A percentile compares a stretch with the other conserved stretches of the same genome.
Conservation (phyloP, 1,284 basidiomycete species). For the Ganoderma lingzhi region DNA sequence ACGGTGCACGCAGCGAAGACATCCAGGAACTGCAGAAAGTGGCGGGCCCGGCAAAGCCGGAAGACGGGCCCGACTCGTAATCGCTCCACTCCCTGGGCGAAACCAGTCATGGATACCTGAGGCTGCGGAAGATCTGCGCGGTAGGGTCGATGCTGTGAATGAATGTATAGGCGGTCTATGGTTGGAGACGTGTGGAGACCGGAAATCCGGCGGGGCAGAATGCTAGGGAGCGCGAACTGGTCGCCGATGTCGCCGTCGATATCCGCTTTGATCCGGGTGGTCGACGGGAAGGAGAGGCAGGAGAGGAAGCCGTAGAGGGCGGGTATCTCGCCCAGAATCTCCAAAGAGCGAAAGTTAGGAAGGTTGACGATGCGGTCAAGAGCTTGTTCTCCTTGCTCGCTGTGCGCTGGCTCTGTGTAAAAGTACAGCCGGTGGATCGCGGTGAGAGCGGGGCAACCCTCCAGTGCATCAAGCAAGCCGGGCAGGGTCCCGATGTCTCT, state of each 20-base stretch:
- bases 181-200: not conserved
- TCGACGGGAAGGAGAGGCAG: not conserved
- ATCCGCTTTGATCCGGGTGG: rapidly evolving
- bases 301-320: not conserved
- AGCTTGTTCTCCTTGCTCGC: not conserved
- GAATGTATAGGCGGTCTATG: not conserved
- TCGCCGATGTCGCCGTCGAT: not conserved
- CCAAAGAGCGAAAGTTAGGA: not conserved
- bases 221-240: not conserved
- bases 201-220: not conserved
- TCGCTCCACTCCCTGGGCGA: not conserved
- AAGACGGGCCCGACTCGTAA: not conserved
- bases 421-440: not conserved
- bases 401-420: not conserved
- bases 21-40: not conserved
- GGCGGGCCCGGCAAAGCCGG: not conserved
- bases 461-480: not conserved
- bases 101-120: not conserved
- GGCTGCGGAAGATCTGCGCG: not conserved
- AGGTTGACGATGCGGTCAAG: not conserved
- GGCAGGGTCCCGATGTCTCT: not conserved
- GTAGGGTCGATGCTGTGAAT: not conserved
- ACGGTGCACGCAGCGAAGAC: not conserved
- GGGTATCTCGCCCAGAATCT: not conserved
- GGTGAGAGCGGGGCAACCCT: not conserved